phyloP scores from a whole-genome alignment of 1,284 basidiomycete genomes.

The Trametes pubescens region DNA sequence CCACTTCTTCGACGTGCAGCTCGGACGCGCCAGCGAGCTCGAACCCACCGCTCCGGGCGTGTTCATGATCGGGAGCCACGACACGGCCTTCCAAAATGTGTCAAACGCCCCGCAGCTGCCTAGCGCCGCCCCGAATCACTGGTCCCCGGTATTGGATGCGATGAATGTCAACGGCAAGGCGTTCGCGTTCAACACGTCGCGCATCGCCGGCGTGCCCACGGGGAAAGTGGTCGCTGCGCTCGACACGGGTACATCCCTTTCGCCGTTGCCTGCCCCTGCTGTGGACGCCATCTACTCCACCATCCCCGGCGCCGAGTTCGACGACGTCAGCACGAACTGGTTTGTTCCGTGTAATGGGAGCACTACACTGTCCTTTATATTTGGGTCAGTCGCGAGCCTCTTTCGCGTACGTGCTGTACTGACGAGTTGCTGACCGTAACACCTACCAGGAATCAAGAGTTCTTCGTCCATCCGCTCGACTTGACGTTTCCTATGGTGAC shows the following conservation, averaged over 20 bases:
- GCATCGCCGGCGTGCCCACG: slow-evolving; percentile 33
- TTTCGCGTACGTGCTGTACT: background rate
- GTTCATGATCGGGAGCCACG: slow-evolving; percentile 44
- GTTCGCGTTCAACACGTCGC: slow-evolving; percentile 40
- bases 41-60: slow-evolving; percentile 37
- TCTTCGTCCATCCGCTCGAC: slow-evolving; percentile 13
- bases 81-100: slow-evolving; percentile 33
- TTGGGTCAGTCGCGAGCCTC: slow-evolving; percentile 34
- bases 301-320: slow-evolving; percentile 38
- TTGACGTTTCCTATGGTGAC: background rate
- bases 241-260: slow-evolving; percentile 43
- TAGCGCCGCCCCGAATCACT: slow-evolving; percentile 56
- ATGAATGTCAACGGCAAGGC: slow-evolving; percentile 40
- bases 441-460: slow-evolving; percentile 7
- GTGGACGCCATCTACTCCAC: slow-evolving; percentile 42
- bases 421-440: too few relatives aligned
- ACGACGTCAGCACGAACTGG: slow-evolving; percentile 22
- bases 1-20: slow-evolving; percentile 40
- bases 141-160: slow-evolving; percentile 41
- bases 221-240: slow-evolving; percentile 42
- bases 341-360: slow-evolving; percentile 38
- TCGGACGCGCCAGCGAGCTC: slow-evolving; percentile 39
- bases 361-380: slow-evolving; percentile 37
- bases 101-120: slow-evolving; percentile 37
- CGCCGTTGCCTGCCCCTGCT: slow-evolving; percentile 35